Conservation (phyloP, 2,329 filamentous ascomycete genomes). For the Fusarium sarcochroum region DNA sequence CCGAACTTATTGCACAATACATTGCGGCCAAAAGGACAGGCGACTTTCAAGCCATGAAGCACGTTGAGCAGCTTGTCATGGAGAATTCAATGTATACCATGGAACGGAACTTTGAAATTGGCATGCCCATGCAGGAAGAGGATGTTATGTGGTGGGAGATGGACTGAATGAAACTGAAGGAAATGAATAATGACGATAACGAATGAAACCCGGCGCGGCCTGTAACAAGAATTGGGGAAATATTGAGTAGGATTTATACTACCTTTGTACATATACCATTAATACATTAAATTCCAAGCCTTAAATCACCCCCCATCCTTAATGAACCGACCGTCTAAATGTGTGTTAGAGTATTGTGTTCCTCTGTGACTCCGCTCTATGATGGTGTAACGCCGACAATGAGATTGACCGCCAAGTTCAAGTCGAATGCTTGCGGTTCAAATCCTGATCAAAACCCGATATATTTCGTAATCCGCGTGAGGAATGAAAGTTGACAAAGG, state of each 20-base stretch:
- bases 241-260: slow-evolving; percentile 19
- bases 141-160: slow-evolving; percentile 45
- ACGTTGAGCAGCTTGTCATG: slow-evolving; percentile 43
- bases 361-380: slow-evolving; percentile 38
- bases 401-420: slow-evolving; percentile 9
- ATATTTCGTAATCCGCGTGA: slow-evolving; percentile 28
- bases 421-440: slow-evolving; percentile 5
- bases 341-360: slow-evolving; percentile 22
- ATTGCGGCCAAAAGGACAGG: slow-evolving; percentile 45
- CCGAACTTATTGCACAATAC: slow-evolving; percentile 47
- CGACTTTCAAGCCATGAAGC: slow-evolving; percentile 44
- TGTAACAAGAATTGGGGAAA: slow-evolving; percentile 9
- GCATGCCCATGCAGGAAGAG: slow-evolving; percentile 32
- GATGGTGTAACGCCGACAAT: slow-evolving; percentile 37
- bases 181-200: slow-evolving; percentile 11
- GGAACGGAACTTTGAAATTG: slow-evolving; percentile 44
- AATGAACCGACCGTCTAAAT: slow-evolving; percentile 16
- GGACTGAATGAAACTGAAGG: slow-evolving; percentile 11
- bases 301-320: neutral
- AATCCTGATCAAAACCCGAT: slow-evolving; percentile 2
- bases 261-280: slow-evolving; percentile 25
- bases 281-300: slow-evolving; percentile 14
- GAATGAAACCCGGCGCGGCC: slow-evolving; percentile 1
- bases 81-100: slow-evolving; percentile 37
- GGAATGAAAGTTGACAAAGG: slow-evolving; percentile 6